Evolutionary conservation across 2,329 filamentous ascomycete genomes (phyloP), one percentile per base, ranked within the genome.

Genomic region (Mycosphaerella arachidis): DNA sequence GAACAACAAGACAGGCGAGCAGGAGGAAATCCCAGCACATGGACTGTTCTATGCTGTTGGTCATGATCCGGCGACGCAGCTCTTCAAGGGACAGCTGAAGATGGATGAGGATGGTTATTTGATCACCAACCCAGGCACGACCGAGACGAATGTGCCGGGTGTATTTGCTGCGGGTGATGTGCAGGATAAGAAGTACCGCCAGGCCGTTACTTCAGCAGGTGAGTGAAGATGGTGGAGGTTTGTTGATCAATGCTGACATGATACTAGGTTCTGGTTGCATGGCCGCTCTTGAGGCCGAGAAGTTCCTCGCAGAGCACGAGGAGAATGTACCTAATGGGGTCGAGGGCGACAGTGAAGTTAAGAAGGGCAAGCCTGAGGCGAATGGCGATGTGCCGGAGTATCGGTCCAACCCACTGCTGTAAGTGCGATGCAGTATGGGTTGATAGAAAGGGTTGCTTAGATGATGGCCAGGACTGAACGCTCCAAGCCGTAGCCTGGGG

Each of bases 131-230:
- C 89, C 94, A 3, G 95, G 94, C 58, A 93, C 91, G 50, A 91
- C 91, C 60, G 82, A 89, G 72, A 99, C 94, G 52, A 96, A 86
- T 76, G 77, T 97, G 6, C 86, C 91, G 73, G 94, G 94, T 75
- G 91, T 99, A 20, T 99, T 97, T 73, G 94, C 94, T 40, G 94
- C 93, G 9, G 94, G 94, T 65, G 94, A 99, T 74, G 95, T 99
- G 9, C 94, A 99, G 81, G 95, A 99, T 76, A 99, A 97, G 87
- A 86, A 88, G 73, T 99, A 99, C 77, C 86, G 94, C 74, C 94
- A 99, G 81, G 94, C 94, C 51, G 95, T 99, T 67, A 99, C 94
- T 66, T 97, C 92, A 79, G 94, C 94, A 69, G 93, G 91, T 92
- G 81, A 74, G 87, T 84, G 33, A 20, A 18, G 53, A 8, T 45